Conservation (phyloP, 2,329 filamentous ascomycete species). For the Aureobasidium sp. region DNA sequence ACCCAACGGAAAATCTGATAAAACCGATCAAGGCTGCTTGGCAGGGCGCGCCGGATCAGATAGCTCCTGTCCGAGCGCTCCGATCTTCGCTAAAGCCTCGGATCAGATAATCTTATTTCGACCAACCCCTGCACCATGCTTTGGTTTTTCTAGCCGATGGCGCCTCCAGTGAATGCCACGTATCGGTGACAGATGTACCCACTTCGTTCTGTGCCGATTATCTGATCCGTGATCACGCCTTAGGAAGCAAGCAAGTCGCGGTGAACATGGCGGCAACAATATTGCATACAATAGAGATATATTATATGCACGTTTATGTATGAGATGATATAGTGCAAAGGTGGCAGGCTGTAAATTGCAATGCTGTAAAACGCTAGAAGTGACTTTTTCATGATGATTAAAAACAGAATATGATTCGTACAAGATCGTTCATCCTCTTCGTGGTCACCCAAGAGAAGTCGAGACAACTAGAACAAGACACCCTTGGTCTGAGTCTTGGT, state of each 20-base stretch:
- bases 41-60: not conserved
- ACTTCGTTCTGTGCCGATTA: not conserved
- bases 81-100: not conserved
- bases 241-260: not conserved
- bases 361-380: not conserved
- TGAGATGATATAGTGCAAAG: not conserved
- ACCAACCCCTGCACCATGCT: not conserved
- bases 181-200: not conserved
- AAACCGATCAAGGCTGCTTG: not conserved
- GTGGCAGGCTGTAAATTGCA: not conserved
- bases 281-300: not conserved
- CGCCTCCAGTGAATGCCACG: not conserved
- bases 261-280: not conserved
- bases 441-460: too few relatives aligned
- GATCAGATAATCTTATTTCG: constrained; percentile 13
- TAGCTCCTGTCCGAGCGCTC: not conserved
- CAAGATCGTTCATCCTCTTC: not conserved
- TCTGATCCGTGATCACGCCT: not conserved
- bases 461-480: constrained; percentile 12
- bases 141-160: not conserved
- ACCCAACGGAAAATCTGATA: constrained; percentile 11
- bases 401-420: not conserved
- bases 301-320: not conserved
- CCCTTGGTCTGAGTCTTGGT: constrained; percentile 26
- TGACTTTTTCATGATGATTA: not conserved